phyloP scores from a whole-genome alignment of 1,139 yeast species.

The Saccharomyces pastorianus region DNA sequence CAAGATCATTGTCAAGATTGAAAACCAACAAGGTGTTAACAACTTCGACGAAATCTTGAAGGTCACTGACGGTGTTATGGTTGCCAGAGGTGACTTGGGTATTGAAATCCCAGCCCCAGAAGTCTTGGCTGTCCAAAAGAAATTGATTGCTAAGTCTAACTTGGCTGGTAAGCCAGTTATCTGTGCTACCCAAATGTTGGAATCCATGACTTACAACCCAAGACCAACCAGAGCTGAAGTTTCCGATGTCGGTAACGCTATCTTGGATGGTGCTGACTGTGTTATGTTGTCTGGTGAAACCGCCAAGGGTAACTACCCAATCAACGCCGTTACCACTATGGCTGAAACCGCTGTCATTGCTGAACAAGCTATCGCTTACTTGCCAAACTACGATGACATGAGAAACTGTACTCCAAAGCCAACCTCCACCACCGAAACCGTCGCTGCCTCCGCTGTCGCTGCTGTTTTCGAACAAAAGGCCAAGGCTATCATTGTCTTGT shows the following conservation, averaged over 20 bases:
- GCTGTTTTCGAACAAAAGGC: slow-evolving; percentile 95
- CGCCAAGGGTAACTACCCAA: slow-evolving; percentile 97
- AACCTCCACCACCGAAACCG: slow-evolving; percentile 90
- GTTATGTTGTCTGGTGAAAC: slow-evolving; percentile 99
- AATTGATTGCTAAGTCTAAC: slow-evolving; percentile 97
- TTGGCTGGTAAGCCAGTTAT: slow-evolving; percentile 98
- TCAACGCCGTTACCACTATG: slow-evolving; percentile 97
- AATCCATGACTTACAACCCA: slow-evolving; percentile 98
- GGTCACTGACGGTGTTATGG: slow-evolving; percentile 99
- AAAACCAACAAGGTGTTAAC: slow-evolving; percentile 99
- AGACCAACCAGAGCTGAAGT: slow-evolving; percentile 99
- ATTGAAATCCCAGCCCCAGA: slow-evolving; percentile 99
- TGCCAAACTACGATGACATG: slow-evolving; percentile 78
- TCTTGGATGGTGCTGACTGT: slow-evolving; percentile 99
- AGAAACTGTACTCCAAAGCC: slow-evolving; percentile 82
- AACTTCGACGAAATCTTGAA: slow-evolving; percentile 91
- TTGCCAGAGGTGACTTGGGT: slow-evolving; percentile 99
- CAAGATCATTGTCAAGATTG: slow-evolving; percentile 94
- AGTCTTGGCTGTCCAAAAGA: slow-evolving; percentile 97
- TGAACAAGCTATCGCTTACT: slow-evolving; percentile 93
- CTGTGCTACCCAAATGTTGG: slow-evolving; percentile 99
- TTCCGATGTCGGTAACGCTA: slow-evolving; percentile 97
- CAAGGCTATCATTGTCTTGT: slow-evolving; percentile 91
- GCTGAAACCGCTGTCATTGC: slow-evolving; percentile 95
- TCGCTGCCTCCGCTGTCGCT: slow-evolving; percentile 94